Base-by-base conservation (phyloP, 257 asterid genomes). In the Penstemon davidsonii region DNA sequence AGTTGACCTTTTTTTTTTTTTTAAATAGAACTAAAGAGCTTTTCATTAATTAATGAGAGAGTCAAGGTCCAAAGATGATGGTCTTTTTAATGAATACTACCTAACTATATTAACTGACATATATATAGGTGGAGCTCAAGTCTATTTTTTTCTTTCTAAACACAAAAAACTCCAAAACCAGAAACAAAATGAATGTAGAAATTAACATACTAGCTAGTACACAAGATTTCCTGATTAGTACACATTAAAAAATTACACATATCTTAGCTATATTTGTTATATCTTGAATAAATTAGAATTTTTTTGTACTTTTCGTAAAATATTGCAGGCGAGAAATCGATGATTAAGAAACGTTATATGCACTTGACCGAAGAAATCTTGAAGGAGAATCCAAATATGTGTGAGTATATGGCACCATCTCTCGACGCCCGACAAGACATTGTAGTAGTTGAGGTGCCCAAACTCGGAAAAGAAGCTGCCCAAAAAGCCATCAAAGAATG, bases 331-430 rank as follows among this genome's bases (percentile, higher is more conserved):
- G 44, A 33, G 44, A 58, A 58, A 58, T 58, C 63, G 5, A 37
- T 4, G 6, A 58, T 58, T 19, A 58, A 58, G 63, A 33, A 58
- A 58, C 63, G 63, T 33, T 58, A 58, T 44, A 58, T 58, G 63
- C 44, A 58, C 63, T 36, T 58, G 44, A 58, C 45, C 8, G 63
- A 58, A 58, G 44, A 58, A 37, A 58, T 58, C 43, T 37, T 58
- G 44, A 58, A 58, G n/a, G 63, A 58, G 63, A 58, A 58, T 4
- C 63, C 63, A 10, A 58, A 37, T 44, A 58, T 58, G 63, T 58
- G 63, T 3, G 63, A 37, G 44, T 58, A 33, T 12, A 58, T 33
- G 43, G 63, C 44, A 3, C 63, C 63, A 12, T 58, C 63, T 8
- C 39, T 58, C 19, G 63, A 58, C 10, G 63, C 63, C 7, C 36